Evolutionary conservation across 1,284 basidiomycete genomes (phyloP), one percentile per base, ranked within the genome.

Genomic region (Trametes versicolor): DNA sequence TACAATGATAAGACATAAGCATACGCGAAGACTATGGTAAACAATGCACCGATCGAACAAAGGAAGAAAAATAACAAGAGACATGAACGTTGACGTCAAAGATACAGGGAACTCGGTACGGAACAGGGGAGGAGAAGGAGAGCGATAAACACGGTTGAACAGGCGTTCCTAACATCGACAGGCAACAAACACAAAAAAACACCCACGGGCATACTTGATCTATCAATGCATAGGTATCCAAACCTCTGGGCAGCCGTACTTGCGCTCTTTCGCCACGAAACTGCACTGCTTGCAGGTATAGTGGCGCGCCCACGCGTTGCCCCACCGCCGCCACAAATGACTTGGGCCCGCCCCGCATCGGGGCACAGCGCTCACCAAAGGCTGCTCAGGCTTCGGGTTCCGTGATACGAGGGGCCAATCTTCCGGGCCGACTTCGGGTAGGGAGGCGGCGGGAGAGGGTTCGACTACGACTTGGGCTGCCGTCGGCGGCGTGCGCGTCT

Each of bases 271-370:
- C 23, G 64, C 60, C 1, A 60, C 36, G 3, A 53, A n/a, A 23
- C 13, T 32, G 43, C 70, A 70, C 9, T 10, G 27, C n/a, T 15
- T 25, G 57, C 69, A 72, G 3, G 29, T 66, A 59, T 70, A 72
- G 6, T 49, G 62, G 25, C 71, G 55, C 4, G 37, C 37, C 7
- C 27, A 55, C 7, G 51, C 58, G 45, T 63, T 68, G 13, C 52
- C 69, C 62, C 66, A 62, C 0, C 51, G n/a, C 2, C 58, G 54
- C 71, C 71, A 72, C 1, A 10, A 2, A n/a, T 72, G 71, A 3
- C 4, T 13, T 7, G 41, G 21, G 10, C 47, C 45, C 4, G 27
- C 45, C 4, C 8, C 32, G 39, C 66, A 66, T 1, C 2, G 56
- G 10, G 49, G 55, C 0, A 60, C 52, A 17, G 25, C 41, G 2